These are phyloP conservation scores for Paraglomus occultum DNA, from an alignment of 192 early-diverging fungal species.

Conservation along the genomic window DNA sequence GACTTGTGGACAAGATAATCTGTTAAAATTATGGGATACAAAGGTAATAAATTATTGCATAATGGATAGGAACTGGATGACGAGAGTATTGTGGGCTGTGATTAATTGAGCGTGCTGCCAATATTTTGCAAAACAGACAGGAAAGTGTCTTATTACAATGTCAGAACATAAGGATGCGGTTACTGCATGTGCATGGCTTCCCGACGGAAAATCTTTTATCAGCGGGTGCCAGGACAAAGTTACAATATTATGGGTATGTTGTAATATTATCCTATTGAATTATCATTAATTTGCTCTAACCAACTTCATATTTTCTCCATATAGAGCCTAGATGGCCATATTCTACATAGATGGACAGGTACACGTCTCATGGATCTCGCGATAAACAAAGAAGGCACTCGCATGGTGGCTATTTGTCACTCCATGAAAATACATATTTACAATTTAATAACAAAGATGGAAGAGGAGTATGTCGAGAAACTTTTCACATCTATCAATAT, in stretches of 20 bases:
- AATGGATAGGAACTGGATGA: background rate
- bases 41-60: slow-evolving; percentile 37
- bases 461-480: slow-evolving; percentile 23
- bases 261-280: background rate
- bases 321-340: slow-evolving; percentile 50
- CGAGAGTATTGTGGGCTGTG: too few relatives aligned
- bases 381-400: slow-evolving; percentile 54
- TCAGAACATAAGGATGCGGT: slow-evolving; percentile 72
- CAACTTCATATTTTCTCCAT: background rate
- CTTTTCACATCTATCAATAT: background rate
- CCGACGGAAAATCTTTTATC: slow-evolving; percentile 79
- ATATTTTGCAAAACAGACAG: slow-evolving; percentile 45
- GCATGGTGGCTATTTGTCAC: slow-evolving; percentile 60
- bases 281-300: background rate
- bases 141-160: slow-evolving; percentile 57
- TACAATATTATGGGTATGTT: slow-evolving; percentile 70
- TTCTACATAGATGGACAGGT: slow-evolving; percentile 60
- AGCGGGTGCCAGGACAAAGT: slow-evolving; percentile 81
- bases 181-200: slow-evolving; percentile 85
- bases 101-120: background rate
- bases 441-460: slow-evolving; percentile 15
- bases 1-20: slow-evolving; percentile 78
- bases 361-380: slow-evolving; percentile 64
- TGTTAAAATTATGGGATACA: slow-evolving; percentile 81
- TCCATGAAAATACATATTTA: slow-evolving; percentile 52